A percentile compares a stretch with the other conserved stretches of the same genome.
Evolutionary conservation across 2,329 filamentous ascomycete species (phyloP).

Genomic region (Amauroascus verrucosus): DNA sequence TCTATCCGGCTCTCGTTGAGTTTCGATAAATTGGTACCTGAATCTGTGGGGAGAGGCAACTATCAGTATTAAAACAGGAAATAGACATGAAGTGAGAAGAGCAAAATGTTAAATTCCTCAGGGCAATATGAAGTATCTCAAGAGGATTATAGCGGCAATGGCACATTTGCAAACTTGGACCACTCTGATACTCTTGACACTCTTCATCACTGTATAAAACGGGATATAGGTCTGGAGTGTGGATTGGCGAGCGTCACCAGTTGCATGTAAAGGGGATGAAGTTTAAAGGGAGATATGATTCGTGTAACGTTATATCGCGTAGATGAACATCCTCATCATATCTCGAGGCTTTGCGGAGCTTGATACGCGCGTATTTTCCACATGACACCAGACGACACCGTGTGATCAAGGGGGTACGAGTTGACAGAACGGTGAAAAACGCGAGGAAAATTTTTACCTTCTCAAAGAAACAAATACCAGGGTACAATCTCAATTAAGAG

Average conservation of each 20-base stretch:
- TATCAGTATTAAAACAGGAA: neutral
- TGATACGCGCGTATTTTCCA: neutral
- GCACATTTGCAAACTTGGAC: no score
- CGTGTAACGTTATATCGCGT: neutral
- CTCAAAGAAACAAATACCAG: neutral
- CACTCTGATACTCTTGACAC: no score
- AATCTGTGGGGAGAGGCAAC: neutral
- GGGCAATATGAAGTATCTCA: neutral
- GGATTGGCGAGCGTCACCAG: neutral
- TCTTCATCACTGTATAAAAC: neutral
- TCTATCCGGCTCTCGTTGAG: conserved; percentile 2
- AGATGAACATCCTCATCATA: neutral
- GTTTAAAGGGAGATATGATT: neutral
- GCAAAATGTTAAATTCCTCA: neutral
- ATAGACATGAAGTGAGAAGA: neutral
- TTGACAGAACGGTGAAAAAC: neutral
- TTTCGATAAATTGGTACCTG: neutral
- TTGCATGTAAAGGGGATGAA: neutral
- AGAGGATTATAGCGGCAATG: no score
- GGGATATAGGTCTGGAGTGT: neutral
- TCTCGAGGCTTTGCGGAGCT: neutral
- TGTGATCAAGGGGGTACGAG: neutral
- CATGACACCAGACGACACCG: neutral
- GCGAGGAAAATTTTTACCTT: neutral
- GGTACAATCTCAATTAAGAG: neutral